A percentile compares a stretch with the other conserved stretches of the same genome.
These are phyloP conservation scores for Plasmodium cynomolgi DNA, from an alignment of 169 alveolate genomes.

Conservation along the genomic window DNA sequence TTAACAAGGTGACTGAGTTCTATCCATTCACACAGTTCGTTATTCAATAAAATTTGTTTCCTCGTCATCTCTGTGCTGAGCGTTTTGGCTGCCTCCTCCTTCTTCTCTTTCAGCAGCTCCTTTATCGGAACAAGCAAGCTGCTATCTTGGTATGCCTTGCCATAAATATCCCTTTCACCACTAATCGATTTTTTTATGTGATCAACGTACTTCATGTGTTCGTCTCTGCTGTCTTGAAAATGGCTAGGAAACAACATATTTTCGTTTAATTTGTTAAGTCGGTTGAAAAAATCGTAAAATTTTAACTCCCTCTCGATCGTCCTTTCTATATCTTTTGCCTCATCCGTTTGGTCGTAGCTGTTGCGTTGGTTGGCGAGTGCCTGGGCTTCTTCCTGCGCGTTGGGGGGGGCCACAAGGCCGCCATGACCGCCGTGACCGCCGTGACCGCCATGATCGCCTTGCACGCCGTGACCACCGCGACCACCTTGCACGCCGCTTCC, in stretches of 20 bases:
- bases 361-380: neutral
- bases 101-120: slow-evolving; percentile 11
- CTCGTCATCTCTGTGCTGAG: slow-evolving; percentile 23
- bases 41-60: slow-evolving; percentile 48
- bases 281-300: slow-evolving; percentile 39
- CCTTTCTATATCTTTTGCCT: slow-evolving; percentile 26
- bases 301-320: slow-evolving; percentile 41
- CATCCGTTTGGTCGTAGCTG: neutral
- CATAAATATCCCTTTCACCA: neutral
- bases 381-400: neutral
- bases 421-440: no score
- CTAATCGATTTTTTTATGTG: neutral
- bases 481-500: neutral
- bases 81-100: slow-evolving; percentile 37
- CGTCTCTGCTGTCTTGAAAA: slow-evolving; percentile 19
- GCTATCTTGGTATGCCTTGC: neutral
- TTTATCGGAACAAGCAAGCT: slow-evolving; percentile 10
- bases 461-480: no score
- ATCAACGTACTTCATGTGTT: slow-evolving; percentile 36
- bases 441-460: no score
- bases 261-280: slow-evolving; percentile 39
- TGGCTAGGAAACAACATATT: slow-evolving; percentile 16
- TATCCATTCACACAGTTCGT: slow-evolving; percentile 74
- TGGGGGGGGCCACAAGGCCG: no score
- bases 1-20: slow-evolving; percentile 56